A percentile compares a stretch with the other conserved stretches of the same genome.
Conservation (phyloP, 2,329 filamentous ascomycete genomes). For the Neonectria magnoliae region DNA sequence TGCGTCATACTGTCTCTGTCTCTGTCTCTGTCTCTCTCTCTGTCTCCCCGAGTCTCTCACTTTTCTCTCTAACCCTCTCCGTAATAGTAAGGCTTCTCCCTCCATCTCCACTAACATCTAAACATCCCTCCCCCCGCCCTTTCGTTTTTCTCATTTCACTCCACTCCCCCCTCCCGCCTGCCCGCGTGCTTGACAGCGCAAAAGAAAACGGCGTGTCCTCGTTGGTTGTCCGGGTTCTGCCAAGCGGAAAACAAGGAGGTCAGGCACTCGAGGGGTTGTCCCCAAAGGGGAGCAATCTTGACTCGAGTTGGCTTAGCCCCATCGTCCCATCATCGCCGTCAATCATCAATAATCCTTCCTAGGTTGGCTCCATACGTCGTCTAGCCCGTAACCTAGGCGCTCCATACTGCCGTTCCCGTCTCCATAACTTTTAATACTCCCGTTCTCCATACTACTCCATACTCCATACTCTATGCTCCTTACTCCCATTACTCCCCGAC, state of each 20-base stretch:
- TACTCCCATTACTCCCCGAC: background rate
- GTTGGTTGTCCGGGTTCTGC: background rate
- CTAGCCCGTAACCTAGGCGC: background rate
- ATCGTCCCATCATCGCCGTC: constrained; percentile 20
- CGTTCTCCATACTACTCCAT: background rate
- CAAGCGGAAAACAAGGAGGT: constrained; percentile 5
- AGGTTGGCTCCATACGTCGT: background rate
- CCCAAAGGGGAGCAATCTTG: constrained; percentile 2
- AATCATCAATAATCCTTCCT: constrained; percentile 4
- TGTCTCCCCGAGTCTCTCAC: no score
- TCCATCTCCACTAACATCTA: background rate
- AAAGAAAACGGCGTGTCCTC: background rate
- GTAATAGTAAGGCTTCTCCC: background rate
- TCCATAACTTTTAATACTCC: no score
- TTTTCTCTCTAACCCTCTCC: background rate
- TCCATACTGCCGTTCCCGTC: background rate
- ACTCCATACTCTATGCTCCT: background rate
- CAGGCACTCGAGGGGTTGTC: background rate
- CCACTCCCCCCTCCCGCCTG: background rate
- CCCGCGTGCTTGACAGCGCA: constrained; percentile 8
- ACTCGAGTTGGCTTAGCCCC: constrained; percentile 13
- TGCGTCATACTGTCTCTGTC: constrained; percentile 24
- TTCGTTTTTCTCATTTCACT: background rate
- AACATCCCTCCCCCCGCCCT: background rate
- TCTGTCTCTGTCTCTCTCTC: no score